Percentiles rank a stretch among this genome's conserved stretches.
Conservation (phyloP, 2,329 filamentous ascomycete genomes). For the Aureobasidium sp. region DNA sequence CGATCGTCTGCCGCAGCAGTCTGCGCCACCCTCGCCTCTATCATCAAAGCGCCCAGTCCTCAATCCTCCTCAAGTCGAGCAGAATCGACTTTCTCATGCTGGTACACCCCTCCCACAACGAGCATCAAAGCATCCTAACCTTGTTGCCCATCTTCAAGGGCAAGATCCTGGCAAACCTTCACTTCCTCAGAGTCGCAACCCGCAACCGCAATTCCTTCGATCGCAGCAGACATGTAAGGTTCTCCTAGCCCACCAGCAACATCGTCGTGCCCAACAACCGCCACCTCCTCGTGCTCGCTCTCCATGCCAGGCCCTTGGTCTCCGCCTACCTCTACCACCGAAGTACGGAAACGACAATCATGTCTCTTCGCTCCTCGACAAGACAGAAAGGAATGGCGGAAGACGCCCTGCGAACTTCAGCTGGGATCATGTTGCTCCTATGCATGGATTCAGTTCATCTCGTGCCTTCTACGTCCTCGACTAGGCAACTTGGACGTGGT, state of each 20-base stretch:
- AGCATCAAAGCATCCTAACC: neutral
- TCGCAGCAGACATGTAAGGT: neutral
- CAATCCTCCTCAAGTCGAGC: neutral
- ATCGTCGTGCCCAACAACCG: neutral
- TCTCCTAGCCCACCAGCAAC: neutral
- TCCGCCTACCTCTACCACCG: neutral
- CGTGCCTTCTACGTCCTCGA: neutral
- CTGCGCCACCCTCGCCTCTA: neutral
- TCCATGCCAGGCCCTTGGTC: neutral
- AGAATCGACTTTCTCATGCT: neutral
- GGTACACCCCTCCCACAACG: neutral
- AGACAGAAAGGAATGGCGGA: neutral
- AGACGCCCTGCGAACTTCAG: neutral
- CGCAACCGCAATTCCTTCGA: neutral
- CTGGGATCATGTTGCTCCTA: conserved; percentile 1
- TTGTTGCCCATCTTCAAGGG: neutral
- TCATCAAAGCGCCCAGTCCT: neutral
- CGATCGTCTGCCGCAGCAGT: neutral
- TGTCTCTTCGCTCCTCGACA: neutral
- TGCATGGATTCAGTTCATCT: neutral
- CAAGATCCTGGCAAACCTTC: neutral
- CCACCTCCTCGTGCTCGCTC: neutral
- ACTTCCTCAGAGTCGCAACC: neutral
- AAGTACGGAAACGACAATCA: neutral
- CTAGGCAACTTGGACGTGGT: neutral